A percentile compares a stretch with the other conserved stretches of the same genome.
Evolutionary conservation across 169 alveolate genomes (phyloP).

Genomic region (Cryptosporidium ubiquitum): DNA sequence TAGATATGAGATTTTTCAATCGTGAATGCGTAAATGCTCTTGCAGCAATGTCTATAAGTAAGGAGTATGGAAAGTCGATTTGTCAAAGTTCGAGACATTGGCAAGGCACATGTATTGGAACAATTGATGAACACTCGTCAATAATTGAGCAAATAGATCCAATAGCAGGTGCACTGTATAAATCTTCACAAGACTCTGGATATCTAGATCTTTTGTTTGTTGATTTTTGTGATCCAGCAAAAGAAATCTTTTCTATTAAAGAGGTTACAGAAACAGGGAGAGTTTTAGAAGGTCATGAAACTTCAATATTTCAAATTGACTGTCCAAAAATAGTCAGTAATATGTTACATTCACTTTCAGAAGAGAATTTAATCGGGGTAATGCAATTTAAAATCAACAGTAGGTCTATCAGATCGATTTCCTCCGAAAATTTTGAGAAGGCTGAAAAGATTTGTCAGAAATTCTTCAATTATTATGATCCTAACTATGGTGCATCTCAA

Average conservation of each 20-base stretch:
- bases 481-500: slow-evolving; percentile 65
- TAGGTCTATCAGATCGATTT: not conserved
- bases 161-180: slow-evolving; percentile 54
- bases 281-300: slow-evolving; percentile 62
- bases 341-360: slow-evolving; percentile 45
- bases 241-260: slow-evolving; percentile 13
- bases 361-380: slow-evolving; percentile 3
- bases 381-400: not conserved
- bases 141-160: slow-evolving; percentile 55
- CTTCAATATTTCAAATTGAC: slow-evolving; percentile 48
- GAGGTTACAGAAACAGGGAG: slow-evolving; percentile 64
- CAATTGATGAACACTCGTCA: not conserved
- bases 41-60: slow-evolving; percentile 59
- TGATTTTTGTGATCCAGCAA: slow-evolving; percentile 54
- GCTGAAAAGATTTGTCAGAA: slow-evolving; percentile 68
- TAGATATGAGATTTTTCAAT: slow-evolving; percentile 57
- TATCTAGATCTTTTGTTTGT: slow-evolving; percentile 36
- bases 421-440: slow-evolving; percentile 51
- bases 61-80: slow-evolving; percentile 44
- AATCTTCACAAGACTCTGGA: slow-evolving; percentile 67
- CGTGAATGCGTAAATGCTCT: slow-evolving; percentile 72
- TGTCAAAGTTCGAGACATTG: slow-evolving; percentile 72
- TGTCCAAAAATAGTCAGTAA: slow-evolving; percentile 47
- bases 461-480: slow-evolving; percentile 36
- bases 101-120: slow-evolving; percentile 72